Conservation (phyloP, 805 yeast species). For the Candida germanica region DNA sequence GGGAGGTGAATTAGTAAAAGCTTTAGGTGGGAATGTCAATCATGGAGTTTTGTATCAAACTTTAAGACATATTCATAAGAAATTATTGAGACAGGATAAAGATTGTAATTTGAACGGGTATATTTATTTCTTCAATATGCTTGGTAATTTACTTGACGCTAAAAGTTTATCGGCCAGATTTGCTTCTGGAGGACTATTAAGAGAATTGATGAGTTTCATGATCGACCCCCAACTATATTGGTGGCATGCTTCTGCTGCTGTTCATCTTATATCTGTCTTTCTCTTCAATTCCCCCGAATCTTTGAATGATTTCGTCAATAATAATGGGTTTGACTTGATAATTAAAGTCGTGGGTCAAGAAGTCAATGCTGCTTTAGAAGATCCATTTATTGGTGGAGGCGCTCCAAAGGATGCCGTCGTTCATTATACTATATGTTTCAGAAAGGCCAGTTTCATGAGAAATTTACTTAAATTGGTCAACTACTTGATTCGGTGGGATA, state of each 20-base stretch:
- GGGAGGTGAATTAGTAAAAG: constrained; percentile 73
- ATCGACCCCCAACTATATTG: constrained; percentile 48
- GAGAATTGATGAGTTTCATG: constrained; percentile 61
- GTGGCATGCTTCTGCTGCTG: constrained; percentile 60
- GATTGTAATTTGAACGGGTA: constrained; percentile 41
- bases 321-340: constrained; percentile 62
- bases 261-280: constrained; percentile 52
- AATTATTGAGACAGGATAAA: constrained; percentile 39
- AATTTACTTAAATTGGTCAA: constrained; percentile 61
- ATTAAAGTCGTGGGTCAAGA: constrained; percentile 62
- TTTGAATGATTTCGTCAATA: constrained; percentile 59
- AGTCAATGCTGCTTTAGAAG: constrained; percentile 57
- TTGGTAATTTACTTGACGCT: constrained; percentile 59
- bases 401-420: constrained; percentile 52
- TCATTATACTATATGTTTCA: constrained; percentile 50
- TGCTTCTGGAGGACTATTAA: constrained; percentile 72
- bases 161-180: constrained; percentile 54
- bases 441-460: constrained; percentile 50
- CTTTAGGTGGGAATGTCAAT: constrained; percentile 79
- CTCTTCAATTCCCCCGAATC: constrained; percentile 45
- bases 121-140: constrained; percentile 54
- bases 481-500: constrained; percentile 64
- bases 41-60: constrained; percentile 81
- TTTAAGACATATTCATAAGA: constrained; percentile 58
- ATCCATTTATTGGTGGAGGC: constrained; percentile 57